Conservation (phyloP, 306 rosid genomes). For the Quercus rubra region DNA sequence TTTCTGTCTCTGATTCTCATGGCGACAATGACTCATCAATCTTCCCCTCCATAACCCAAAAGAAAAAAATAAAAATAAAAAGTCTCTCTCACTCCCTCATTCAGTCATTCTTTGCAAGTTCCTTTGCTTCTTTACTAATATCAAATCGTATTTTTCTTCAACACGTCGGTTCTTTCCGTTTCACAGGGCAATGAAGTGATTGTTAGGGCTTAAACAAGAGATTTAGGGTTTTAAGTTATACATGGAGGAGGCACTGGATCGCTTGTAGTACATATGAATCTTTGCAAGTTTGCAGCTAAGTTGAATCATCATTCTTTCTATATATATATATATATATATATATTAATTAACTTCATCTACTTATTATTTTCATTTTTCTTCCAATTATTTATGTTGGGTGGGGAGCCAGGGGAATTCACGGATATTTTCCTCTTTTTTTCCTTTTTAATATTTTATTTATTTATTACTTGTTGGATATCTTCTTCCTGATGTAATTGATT, state of each 20-base stretch:
- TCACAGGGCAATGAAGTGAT: not conserved
- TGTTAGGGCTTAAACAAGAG: constrained; percentile 22
- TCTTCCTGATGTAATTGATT: too few relatives aligned
- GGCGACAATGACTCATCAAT: constrained; percentile 38
- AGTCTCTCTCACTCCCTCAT: not conserved
- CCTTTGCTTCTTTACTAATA: constrained; percentile 6
- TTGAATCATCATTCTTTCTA: not conserved
- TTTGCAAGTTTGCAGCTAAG: not conserved
- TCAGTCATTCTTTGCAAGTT: not conserved
- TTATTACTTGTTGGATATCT: too few relatives aligned
- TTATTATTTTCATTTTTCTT: not conserved
- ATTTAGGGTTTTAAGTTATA: not conserved
- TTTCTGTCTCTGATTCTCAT: constrained; percentile 40
- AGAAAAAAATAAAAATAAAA: not conserved
- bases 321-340: too few relatives aligned
- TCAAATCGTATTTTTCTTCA: not conserved
- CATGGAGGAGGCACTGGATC: not conserved
- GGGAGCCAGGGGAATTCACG: too few relatives aligned
- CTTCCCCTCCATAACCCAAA: not conserved
- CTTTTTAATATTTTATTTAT: too few relatives aligned
- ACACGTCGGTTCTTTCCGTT: not conserved
- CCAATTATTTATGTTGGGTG: not conserved
- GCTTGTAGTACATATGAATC: not conserved
- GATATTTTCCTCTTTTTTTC: too few relatives aligned
- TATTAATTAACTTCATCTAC: not conserved